phyloP scores from a whole-genome alignment of 768 basidiomycete species.

The Lentinula lateritia region DNA sequence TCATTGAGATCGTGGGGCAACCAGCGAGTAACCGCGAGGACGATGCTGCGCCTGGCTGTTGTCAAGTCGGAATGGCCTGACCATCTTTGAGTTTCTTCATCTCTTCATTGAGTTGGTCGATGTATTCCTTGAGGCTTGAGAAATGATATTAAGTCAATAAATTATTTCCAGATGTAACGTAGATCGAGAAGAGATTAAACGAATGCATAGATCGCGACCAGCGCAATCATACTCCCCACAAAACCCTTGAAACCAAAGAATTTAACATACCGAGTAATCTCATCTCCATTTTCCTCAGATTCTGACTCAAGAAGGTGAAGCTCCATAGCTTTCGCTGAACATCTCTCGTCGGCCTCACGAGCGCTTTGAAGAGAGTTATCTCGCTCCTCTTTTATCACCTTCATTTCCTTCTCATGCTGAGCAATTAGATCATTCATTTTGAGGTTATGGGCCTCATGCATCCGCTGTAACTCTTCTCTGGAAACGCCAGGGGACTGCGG shows the following conservation, averaged over 20 bases:
- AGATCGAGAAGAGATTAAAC: constrained; percentile 29
- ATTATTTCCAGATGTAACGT: constrained; percentile 18
- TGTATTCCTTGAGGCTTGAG: constrained; percentile 63
- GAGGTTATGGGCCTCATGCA: constrained; percentile 82
- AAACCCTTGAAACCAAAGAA: constrained; percentile 56
- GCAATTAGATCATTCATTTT: constrained; percentile 73
- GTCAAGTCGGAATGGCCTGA: background rate
- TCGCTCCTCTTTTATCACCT: constrained; percentile 50
- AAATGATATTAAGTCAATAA: constrained; percentile 28
- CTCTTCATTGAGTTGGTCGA: constrained; percentile 43
- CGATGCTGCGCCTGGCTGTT: background rate
- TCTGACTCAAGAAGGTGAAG: constrained; percentile 76
- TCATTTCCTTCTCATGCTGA: constrained; percentile 55
- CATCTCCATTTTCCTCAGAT: constrained; percentile 69
- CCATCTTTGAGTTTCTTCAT: constrained; percentile 16
- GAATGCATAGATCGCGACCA: constrained; percentile 52
- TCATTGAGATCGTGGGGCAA: background rate
- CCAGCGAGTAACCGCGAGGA: background rate
- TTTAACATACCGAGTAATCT: constrained; percentile 72
- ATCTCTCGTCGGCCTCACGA: constrained; percentile 52
- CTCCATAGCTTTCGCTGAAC: constrained; percentile 73
- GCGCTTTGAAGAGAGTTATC: constrained; percentile 44
- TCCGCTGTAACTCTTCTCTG: constrained; percentile 69
- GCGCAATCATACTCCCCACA: constrained; percentile 42
- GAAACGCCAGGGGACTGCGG: constrained; percentile 49